phyloP scores from a whole-genome alignment of 108 stramenopile species.

The Nitzschia putrida region DNA sequence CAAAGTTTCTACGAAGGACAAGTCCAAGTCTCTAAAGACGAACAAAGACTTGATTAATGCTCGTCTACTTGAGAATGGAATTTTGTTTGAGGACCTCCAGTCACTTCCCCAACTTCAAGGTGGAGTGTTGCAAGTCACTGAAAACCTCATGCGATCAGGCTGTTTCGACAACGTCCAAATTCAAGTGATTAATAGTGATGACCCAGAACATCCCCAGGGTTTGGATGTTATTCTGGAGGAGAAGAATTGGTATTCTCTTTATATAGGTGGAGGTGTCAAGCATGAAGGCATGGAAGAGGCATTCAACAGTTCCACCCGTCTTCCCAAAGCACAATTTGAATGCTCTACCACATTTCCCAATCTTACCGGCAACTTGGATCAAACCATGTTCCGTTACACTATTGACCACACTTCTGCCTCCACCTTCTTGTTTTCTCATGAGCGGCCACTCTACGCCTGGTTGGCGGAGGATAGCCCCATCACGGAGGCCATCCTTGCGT shows the following conservation, averaged over 20 bases:
- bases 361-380: constrained; percentile 68
- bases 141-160: constrained; percentile 60
- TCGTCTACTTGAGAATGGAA: constrained; percentile 69
- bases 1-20: constrained; percentile 21
- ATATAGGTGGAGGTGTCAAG: constrained; percentile 82
- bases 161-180: constrained; percentile 73
- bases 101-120: constrained; percentile 39
- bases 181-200: constrained; percentile 20
- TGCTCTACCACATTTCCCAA: constrained; percentile 61
- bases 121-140: constrained; percentile 46
- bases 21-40: constrained; percentile 37
- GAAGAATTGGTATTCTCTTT: constrained; percentile 81
- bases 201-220: constrained; percentile 24
- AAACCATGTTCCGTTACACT: constrained; percentile 58
- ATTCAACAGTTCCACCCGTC: constrained; percentile 15
- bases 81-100: constrained; percentile 57
- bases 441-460: constrained; percentile 67
- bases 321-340: constrained; percentile 84
- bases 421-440: constrained; percentile 51
- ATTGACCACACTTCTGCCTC: constrained; percentile 70
- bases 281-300: constrained; percentile 53
- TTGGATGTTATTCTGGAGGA: constrained; percentile 67
- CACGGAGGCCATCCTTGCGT: constrained; percentile 22
- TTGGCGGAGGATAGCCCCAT: constrained; percentile 27
- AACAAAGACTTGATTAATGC: constrained; percentile 62